A percentile compares a stretch with the other conserved stretches of the same genome.
Conservation (phyloP, 768 basidiomycete species). For the Leccinum obscurum region DNA sequence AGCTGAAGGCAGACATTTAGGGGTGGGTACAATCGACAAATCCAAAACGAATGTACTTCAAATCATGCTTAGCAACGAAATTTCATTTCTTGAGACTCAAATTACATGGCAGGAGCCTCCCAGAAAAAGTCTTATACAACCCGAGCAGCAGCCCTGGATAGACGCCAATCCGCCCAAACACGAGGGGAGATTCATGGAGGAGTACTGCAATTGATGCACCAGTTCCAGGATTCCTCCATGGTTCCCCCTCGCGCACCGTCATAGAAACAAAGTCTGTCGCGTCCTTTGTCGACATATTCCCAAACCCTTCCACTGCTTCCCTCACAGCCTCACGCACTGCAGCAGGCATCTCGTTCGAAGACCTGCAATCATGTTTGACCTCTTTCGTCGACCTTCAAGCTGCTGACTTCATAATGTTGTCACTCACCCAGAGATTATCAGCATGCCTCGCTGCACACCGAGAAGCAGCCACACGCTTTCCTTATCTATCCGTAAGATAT, state of each 20-base stretch:
- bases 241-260: too few relatives aligned
- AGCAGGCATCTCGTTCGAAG: slow-evolving; percentile 94
- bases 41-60: too few relatives aligned
- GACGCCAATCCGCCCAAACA: too few relatives aligned
- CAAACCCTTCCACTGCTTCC: slow-evolving; percentile 47
- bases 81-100: too few relatives aligned
- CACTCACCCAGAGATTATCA: slow-evolving; percentile 87
- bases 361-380: slow-evolving; percentile 46
- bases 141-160: too few relatives aligned
- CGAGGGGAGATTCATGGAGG: too few relatives aligned
- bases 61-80: too few relatives aligned
- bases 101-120: too few relatives aligned
- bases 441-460: slow-evolving; percentile 52
- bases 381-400: slow-evolving; percentile 4
- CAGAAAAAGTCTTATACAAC: too few relatives aligned
- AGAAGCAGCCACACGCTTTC: slow-evolving; percentile 66
- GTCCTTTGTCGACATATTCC: slow-evolving; percentile 49
- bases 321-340: slow-evolving; percentile 75
- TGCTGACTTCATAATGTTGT: background rate
- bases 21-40: too few relatives aligned
- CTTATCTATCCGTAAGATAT: slow-evolving; percentile 70
- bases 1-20: too few relatives aligned
- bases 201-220: background rate
- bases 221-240: slow-evolving; percentile 56
- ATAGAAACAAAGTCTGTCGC: slow-evolving; percentile 59